Evolutionary conservation across 768 basidiomycete genomes (phyloP).

Genomic region (Melanogaster broomeanus): DNA sequence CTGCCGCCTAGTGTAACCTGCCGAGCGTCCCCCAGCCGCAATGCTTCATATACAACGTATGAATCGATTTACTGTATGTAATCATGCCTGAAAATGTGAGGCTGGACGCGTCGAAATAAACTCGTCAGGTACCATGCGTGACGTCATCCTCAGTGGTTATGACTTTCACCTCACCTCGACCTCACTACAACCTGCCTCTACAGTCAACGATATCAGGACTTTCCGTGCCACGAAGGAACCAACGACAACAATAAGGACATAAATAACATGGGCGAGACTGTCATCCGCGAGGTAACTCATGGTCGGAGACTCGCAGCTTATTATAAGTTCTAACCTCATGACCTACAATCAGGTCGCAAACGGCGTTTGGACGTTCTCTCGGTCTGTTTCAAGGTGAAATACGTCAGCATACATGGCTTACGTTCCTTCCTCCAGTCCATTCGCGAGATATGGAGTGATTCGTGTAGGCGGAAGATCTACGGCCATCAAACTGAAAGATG

Average conservation of each 20-base stretch:
- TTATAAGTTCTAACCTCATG: neutral
- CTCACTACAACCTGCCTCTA: too few species aligned
- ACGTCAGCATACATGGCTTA: slow-evolving; percentile 4
- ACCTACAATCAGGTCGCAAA: slow-evolving; percentile 42
- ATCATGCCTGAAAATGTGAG: too few species aligned
- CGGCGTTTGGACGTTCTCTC: slow-evolving; percentile 67
- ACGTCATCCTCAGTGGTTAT: too few species aligned
- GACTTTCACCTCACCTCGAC: too few species aligned
- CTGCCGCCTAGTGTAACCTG: too few species aligned
- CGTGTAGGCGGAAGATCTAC: slow-evolving; percentile 86
- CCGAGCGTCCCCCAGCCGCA: too few species aligned
- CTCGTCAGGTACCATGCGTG: too few species aligned
- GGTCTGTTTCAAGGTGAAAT: slow-evolving; percentile 35
- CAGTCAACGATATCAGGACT: too few species aligned
- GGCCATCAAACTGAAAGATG: slow-evolving; percentile 66
- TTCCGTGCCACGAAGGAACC: slow-evolving; percentile 1
- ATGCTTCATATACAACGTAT: too few species aligned
- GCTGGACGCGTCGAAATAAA: too few species aligned
- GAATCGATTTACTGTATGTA: too few species aligned
- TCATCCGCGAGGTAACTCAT: slow-evolving; percentile 44
- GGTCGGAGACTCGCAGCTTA: neutral
- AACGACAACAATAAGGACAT: neutral
- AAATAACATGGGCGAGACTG: slow-evolving; percentile 34
- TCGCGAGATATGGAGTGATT: slow-evolving; percentile 62
- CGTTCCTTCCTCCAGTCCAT: slow-evolving; percentile 48